Conservation (phyloP, 805 yeast genomes). For the Nakazawaea ambrosiae region DNA sequence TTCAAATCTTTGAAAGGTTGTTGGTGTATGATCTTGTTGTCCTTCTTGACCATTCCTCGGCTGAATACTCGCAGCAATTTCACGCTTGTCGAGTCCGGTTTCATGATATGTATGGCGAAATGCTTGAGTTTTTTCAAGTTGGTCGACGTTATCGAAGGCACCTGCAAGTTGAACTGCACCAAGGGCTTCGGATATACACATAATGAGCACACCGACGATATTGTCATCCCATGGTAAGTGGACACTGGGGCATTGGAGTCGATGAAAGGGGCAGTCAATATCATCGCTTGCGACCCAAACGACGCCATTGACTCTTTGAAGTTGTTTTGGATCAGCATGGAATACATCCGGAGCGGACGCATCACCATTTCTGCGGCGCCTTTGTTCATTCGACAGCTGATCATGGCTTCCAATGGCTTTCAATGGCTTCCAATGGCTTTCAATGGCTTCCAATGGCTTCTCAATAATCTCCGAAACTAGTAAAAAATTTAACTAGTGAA, state of each 20-base stretch:
- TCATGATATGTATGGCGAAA: conserved; percentile 72
- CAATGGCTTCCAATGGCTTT: too few species aligned
- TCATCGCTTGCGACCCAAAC: conserved; percentile 41
- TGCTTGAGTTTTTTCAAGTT: conserved; percentile 48
- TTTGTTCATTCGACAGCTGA: neutral
- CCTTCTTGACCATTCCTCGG: conserved; percentile 31
- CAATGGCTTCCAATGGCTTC: too few species aligned
- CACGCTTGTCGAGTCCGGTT: conserved; percentile 50
- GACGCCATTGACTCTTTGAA: conserved; percentile 28
- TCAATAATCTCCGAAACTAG: too few species aligned
- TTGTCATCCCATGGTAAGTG: conserved; percentile 64
- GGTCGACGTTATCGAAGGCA: conserved; percentile 76
- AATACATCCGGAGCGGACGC: conserved; percentile 7
- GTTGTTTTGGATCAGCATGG: conserved; percentile 16
- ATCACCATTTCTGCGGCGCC: neutral
- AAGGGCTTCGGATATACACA: conserved; percentile 73
- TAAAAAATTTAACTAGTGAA: too few species aligned
- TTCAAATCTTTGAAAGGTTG: conserved; percentile 50
- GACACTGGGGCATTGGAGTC: conserved; percentile 14
- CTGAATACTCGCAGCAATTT: conserved; percentile 60
- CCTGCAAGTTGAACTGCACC: conserved; percentile 77
- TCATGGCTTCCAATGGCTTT: too few species aligned
- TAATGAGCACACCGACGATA: conserved; percentile 80
- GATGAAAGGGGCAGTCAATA: conserved; percentile 43
- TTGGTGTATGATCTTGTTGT: conserved; percentile 24